Base-by-base conservation (phyloP, 106 monocot species). In the Dendrobium nobile region DNA sequence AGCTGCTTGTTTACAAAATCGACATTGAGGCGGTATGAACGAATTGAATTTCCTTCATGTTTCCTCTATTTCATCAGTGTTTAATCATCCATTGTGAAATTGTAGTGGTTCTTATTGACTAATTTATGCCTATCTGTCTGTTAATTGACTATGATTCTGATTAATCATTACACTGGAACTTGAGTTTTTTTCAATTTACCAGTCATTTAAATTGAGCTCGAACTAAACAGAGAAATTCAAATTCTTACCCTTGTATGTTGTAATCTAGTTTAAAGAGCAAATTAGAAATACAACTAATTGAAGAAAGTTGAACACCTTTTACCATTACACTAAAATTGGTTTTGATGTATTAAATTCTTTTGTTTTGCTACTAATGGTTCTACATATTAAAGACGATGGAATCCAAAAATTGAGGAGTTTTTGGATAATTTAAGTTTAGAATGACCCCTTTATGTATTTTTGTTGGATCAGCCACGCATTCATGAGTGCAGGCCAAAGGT, bases 11-110 rank as follows among this genome's bases (percentile, higher is more conserved):
- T 31, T 92, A 82, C 79, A 85, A 85, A 77, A 92, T 92, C 68
- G 92, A 92, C 72, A 83, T 92, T 28, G 92, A 92, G 87, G 88
- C 92, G 41, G 92, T 87, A 77, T 75, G 77, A 74, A 48, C 56
- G 27, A 17, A 75, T 47, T 75, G 10, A n/a, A 43, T 15, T 75
- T 8, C 4, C 18, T 47, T n/a, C n/a, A 16, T 45, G 16, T 47
- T 45, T 75, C 10, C 9, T 47, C n/a, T 20, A 5, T 40, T 72
- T 37, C 31, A 4, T 72, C 33, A 72, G 17, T 41, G 28, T 72
- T 27, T 72, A 9, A 37, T 15, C 51, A 0, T 51, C 15, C 51
- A 51, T 17, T 51, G 10, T 51, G 51, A 3, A 51, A 13, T 11
- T 51, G 10, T 51, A 2, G 13, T 13, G 13, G 51, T 51, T 51